Base-by-base conservation (phyloP, 306 rosid species). In the Corylus heterophylla region DNA sequence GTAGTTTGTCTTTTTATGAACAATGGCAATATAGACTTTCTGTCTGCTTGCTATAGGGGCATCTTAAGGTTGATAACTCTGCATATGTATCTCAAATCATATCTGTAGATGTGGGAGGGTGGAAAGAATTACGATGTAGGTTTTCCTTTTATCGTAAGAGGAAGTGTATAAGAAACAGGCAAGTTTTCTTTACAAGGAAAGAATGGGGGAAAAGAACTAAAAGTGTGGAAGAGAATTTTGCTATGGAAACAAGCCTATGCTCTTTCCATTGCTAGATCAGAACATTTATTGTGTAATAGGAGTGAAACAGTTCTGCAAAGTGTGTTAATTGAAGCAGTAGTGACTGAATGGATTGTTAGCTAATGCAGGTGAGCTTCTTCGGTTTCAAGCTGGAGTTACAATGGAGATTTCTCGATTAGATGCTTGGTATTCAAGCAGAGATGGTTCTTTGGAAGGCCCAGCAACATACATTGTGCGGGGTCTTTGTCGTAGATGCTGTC, bases 401-500 rank as follows among this genome's bases (percentile, higher is more conserved):
- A 89, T 95, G 87, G 99, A 95, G 79, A 94, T 93, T 74, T 95
- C 97, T 49, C 86, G 90, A 35, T 83, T 95, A 85, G 99, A 95
- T 85, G 98, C 99, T 58, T 89, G 98, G 97, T 91, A 85, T 89
- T 93, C 92, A 71, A 83, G 78, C 78, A 80, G 80, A 80, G 90
- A 87, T 77, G 98, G 97, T 73, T 85, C 86, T 74, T 73, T 90
- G 56, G 88, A 80, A 54, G 69, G 78, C 78, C 98, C 93, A 4
- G 99, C 96, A 64, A 85, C 92, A 51, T 90, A 88, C 87, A 88
- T 93, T 69, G 94, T 95, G 73, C 88, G 78, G 74, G 98, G 99
- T 63, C 94, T 95, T 42, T 95, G 99, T 80, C 96, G 91, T 67
- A 88, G 92, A 86, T 93, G 98, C 85, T 95, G 98, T 79, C 93